These are phyloP conservation scores for Pythium dissotocum DNA, from an alignment of 352 stramenopile genomes.

Conservation along the genomic window DNA sequence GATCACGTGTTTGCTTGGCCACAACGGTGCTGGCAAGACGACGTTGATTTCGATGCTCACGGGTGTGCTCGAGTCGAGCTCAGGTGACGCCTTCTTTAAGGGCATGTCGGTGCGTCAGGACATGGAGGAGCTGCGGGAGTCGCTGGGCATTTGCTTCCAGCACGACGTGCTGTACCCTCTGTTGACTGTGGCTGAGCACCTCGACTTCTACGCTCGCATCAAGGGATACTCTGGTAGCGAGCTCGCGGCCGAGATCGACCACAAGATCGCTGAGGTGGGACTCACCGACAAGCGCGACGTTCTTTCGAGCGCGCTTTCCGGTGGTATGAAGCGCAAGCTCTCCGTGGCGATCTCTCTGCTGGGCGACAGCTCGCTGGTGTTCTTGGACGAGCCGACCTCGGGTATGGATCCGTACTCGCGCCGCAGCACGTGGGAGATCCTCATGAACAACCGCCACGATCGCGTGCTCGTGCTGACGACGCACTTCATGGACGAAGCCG, in stretches of 20 bases:
- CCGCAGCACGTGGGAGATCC: constrained; percentile 87
- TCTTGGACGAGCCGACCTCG: constrained; percentile 28
- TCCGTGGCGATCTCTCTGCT: constrained; percentile 82
- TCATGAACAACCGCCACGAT: constrained; percentile 40
- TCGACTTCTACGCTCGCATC: constrained; percentile 47
- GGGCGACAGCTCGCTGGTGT: constrained; percentile 38
- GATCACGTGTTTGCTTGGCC: constrained; percentile 85
- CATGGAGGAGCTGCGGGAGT: constrained; percentile 53
- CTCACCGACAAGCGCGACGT: constrained; percentile 41
- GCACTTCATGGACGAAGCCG: constrained; percentile 47
- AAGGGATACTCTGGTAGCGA: constrained; percentile 34
- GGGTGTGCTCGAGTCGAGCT: too few relatives aligned
- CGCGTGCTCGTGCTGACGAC: constrained; percentile 69
- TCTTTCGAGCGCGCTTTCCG: constrained; percentile 43
- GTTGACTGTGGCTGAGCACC: constrained; percentile 56
- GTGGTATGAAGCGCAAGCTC: constrained; percentile 85
- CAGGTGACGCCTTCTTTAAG: constrained; percentile 10
- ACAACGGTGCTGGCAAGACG: constrained; percentile 65
- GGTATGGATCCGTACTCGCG: constrained; percentile 47
- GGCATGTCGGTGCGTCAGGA: constrained; percentile 42
- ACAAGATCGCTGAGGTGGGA: constrained; percentile 39
- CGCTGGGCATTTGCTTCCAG: constrained; percentile 66
- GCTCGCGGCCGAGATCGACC: too few relatives aligned
- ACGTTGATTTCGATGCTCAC: too few relatives aligned
- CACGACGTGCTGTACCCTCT: constrained; percentile 60